Evolutionary conservation across 345 rosid genomes (phyloP).

Genomic region (Populus nigra): DNA sequence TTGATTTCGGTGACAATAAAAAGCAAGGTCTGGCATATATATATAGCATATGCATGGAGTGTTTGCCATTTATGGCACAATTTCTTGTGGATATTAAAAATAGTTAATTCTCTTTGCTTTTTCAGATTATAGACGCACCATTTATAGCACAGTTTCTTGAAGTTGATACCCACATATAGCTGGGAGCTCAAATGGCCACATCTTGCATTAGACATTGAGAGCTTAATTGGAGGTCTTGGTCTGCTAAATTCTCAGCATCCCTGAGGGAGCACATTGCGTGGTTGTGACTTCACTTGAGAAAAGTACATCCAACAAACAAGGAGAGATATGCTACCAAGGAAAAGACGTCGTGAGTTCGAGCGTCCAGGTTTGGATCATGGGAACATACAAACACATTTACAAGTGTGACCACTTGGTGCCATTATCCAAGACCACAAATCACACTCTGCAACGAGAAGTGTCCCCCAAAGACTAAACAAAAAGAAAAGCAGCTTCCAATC

Average conservation of each 20-base stretch:
- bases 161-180: not conserved
- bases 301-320: slow-evolving; percentile 85
- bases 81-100: too few species aligned
- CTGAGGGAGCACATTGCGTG: not conserved
- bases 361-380: slow-evolving; percentile 93
- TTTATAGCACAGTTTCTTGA: not conserved
- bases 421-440: too few species aligned
- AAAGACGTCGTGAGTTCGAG: slow-evolving; percentile 73
- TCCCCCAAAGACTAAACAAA: not conserved
- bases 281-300: slow-evolving; percentile 57
- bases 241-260: slow-evolving; percentile 3
- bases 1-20: too few species aligned
- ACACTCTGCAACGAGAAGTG: slow-evolving; percentile 32
- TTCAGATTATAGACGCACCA: too few species aligned
- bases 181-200: not conserved
- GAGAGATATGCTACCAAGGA: slow-evolving; percentile 71
- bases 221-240: not conserved
- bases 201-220: not conserved
- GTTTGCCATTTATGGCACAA: too few species aligned
- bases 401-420: too few species aligned
- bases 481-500: not conserved
- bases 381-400: slow-evolving; percentile 22
- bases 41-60: too few species aligned
- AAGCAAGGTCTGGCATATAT: too few species aligned
- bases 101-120: too few species aligned